Conservation (phyloP, 2,329 filamentous ascomycete species). For the Metarhizium sp. region DNA sequence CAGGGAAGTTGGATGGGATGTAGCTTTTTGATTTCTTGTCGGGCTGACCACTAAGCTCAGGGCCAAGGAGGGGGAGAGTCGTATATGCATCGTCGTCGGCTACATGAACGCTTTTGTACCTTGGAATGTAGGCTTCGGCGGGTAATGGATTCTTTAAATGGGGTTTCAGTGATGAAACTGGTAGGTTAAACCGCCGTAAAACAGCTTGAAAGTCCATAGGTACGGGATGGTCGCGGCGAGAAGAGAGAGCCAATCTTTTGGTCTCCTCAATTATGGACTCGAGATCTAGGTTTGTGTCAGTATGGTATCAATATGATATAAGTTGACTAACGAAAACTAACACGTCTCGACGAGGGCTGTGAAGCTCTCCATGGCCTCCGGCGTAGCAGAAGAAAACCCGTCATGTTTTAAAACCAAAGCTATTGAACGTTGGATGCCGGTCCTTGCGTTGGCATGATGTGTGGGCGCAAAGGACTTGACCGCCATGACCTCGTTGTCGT, state of each 20-base stretch:
- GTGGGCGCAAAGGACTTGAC: slow-evolving; percentile 17
- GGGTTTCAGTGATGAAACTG: slow-evolving; percentile 40
- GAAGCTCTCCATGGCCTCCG: slow-evolving; percentile 51
- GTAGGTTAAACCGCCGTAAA: slow-evolving; percentile 41
- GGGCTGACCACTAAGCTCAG: slow-evolving; percentile 47
- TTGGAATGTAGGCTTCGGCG: slow-evolving; percentile 26
- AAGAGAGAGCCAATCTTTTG: slow-evolving; percentile 34
- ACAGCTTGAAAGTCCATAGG: slow-evolving; percentile 49
- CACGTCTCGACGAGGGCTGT: slow-evolving; percentile 47
- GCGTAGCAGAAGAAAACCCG: slow-evolving; percentile 45
- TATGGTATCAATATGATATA: not conserved
- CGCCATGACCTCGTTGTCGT: slow-evolving; percentile 10
- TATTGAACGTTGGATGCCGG: slow-evolving; percentile 43
- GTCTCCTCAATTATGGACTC: slow-evolving; percentile 38
- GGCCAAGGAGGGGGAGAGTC: slow-evolving; percentile 36
- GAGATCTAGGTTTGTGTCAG: slow-evolving; percentile 32
- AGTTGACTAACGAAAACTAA: slow-evolving; percentile 22
- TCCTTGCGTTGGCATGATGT: slow-evolving; percentile 22
- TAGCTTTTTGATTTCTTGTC: slow-evolving; percentile 47
- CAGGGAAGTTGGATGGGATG: slow-evolving; percentile 49
- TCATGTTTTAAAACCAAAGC: slow-evolving; percentile 46
- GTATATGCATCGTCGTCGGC: slow-evolving; percentile 30
- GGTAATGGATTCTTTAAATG: slow-evolving; percentile 46
- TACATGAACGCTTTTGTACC: slow-evolving; percentile 27
- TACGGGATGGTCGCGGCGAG: slow-evolving; percentile 42